Evolutionary conservation across 2,329 filamentous ascomycete genomes (phyloP).

Genomic region (Colletotrichum agaves): DNA sequence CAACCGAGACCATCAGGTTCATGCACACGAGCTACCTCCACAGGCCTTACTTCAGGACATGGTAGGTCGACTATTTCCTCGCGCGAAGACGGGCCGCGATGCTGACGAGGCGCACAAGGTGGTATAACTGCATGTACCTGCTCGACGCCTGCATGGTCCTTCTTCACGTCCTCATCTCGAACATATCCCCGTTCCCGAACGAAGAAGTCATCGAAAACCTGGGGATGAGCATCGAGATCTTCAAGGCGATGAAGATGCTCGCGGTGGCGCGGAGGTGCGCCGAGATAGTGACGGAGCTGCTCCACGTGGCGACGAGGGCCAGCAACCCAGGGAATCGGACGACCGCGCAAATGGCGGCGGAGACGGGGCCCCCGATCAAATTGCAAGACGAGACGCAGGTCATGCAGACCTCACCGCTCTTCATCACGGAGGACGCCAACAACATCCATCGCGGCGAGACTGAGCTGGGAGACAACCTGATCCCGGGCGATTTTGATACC

Average conservation of each 20-base stretch:
- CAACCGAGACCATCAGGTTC: conserved; percentile 29
- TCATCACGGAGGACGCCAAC: conserved; percentile 2
- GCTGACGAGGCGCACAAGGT: not conserved
- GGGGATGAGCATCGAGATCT: conserved; percentile 35
- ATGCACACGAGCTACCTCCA: conserved; percentile 36
- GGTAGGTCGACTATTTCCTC: not conserved
- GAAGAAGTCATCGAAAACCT: conserved; percentile 32
- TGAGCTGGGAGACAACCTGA: conserved; percentile 22
- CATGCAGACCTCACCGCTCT: not conserved
- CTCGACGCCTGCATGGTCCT: conserved; percentile 35
- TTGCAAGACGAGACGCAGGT: not conserved
- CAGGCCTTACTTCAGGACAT: conserved; percentile 32
- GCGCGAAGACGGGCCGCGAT: not conserved
- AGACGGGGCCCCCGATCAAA: not conserved
- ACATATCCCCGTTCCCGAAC: conserved; percentile 27
- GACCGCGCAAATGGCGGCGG: not conserved
- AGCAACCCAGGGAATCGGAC: not conserved
- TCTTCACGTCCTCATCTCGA: conserved; percentile 32
- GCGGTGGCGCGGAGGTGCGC: conserved; percentile 32
- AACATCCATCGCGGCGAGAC: not conserved
- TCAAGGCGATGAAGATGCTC: conserved; percentile 36
- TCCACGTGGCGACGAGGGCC: conserved; percentile 16
- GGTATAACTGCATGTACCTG: conserved; percentile 37
- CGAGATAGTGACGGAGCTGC: conserved; percentile 31
- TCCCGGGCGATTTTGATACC: conserved; percentile 29